Evolutionary conservation across 768 basidiomycete genomes (phyloP).

Genomic region (Collybiopsis confluens): DNA sequence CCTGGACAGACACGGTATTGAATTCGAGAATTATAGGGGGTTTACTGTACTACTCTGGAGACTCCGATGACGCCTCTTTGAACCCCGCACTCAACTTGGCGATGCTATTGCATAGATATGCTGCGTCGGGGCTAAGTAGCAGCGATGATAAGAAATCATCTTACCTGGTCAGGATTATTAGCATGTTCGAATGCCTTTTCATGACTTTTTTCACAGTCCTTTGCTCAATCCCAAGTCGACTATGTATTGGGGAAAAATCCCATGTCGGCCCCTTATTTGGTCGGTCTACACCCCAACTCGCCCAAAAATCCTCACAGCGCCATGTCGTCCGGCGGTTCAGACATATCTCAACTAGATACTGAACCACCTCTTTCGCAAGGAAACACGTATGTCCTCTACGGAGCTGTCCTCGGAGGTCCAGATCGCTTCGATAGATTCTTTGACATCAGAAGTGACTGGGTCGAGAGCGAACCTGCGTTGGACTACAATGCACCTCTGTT

Average conservation of each 20-base stretch:
- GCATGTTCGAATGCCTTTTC: neutral
- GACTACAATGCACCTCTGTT: constrained; percentile 91
- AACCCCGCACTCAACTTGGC: constrained; percentile 88
- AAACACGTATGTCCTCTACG: constrained; percentile 78
- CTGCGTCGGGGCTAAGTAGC: constrained; percentile 54
- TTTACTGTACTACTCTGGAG: constrained; percentile 75
- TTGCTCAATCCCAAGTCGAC: constrained; percentile 72
- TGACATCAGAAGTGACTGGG: constrained; percentile 88
- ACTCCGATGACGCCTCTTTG: constrained; percentile 74
- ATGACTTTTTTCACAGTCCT: constrained; percentile 39
- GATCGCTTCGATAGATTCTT: constrained; percentile 71
- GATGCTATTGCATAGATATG: constrained; percentile 77
- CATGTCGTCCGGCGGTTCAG: constrained; percentile 77
- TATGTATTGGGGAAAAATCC: constrained; percentile 88
- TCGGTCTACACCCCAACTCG: constrained; percentile 87
- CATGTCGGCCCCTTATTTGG: constrained; percentile 87
- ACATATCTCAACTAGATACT: constrained; percentile 66
- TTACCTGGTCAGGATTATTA: constrained; percentile 49
- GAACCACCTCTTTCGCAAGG: constrained; percentile 43
- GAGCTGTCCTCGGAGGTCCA: constrained; percentile 87
- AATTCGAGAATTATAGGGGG: constrained; percentile 49
- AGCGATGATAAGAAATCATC: constrained; percentile 47
- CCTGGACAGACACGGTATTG: neutral
- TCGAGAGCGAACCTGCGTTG: constrained; percentile 74
- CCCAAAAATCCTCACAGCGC: constrained; percentile 90